These are phyloP conservation scores for Lanzia echinophila DNA, from an alignment of 2,329 filamentous ascomycete species.

Conservation along the genomic window DNA sequence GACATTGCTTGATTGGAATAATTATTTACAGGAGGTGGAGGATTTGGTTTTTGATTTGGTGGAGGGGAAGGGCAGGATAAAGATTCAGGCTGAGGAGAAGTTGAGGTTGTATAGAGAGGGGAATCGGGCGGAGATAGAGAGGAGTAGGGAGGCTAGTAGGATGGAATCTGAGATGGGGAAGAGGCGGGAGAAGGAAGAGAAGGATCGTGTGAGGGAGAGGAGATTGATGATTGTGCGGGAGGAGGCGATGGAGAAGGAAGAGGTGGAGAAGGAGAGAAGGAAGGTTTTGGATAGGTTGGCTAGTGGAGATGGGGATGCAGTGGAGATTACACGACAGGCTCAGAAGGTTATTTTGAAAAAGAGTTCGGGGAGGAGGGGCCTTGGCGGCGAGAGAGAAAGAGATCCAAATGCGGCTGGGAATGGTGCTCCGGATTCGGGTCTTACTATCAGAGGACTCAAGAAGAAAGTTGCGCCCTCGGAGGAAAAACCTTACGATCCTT, in stretches of 20 bases:
- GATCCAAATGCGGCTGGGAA: constrained; percentile 15
- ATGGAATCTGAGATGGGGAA: constrained; percentile 49
- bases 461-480: constrained; percentile 52
- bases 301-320: constrained; percentile 53
- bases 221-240: constrained; percentile 58
- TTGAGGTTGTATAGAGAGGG: constrained; percentile 67
- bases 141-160: constrained; percentile 47
- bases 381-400: constrained; percentile 19
- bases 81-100: constrained; percentile 38
- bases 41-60: constrained; percentile 85
- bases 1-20: constrained; percentile 74
- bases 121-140: constrained; percentile 63
- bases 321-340: constrained; percentile 47
- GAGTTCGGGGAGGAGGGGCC: constrained; percentile 50
- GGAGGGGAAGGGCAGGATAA: constrained; percentile 54
- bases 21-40: constrained; percentile 92
- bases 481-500: constrained; percentile 80
- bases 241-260: constrained; percentile 62
- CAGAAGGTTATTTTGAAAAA: constrained; percentile 64
- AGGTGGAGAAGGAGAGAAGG: constrained; percentile 55
- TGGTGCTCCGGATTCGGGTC: constrained; percentile 22
- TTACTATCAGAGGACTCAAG: constrained; percentile 77
- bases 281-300: constrained; percentile 66
- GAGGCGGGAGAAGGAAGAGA: constrained; percentile 54
- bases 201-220: constrained; percentile 57